Percentiles rank a stretch among this genome's conserved stretches.
Evolutionary conservation across 495 filamentous ascomycete genomes (phyloP).

Genomic region (Choiromyces venosus): DNA sequence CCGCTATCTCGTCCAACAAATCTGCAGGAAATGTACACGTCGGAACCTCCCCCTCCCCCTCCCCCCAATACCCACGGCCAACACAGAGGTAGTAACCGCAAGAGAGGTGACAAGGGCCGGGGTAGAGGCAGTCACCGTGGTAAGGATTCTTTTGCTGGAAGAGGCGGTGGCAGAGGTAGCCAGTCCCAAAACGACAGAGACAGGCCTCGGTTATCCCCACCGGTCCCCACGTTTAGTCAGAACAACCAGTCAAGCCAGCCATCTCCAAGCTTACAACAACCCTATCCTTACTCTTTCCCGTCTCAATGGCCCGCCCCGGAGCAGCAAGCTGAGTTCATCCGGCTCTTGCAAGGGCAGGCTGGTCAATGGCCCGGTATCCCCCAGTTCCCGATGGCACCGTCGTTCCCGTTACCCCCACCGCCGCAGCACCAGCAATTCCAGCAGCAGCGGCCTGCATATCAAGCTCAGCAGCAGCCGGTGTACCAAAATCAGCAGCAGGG

Average conservation of each 20-base stretch:
- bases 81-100: slow-evolving; percentile 50
- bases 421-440: slow-evolving; percentile 42
- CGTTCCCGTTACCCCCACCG: slow-evolving; percentile 42
- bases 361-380: slow-evolving; percentile 27
- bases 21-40: slow-evolving; percentile 46
- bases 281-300: slow-evolving; percentile 16
- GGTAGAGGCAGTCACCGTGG: slow-evolving; percentile 46
- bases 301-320: slow-evolving; percentile 31
- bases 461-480: slow-evolving; percentile 12
- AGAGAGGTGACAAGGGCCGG: slow-evolving; percentile 45
- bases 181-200: slow-evolving; percentile 32
- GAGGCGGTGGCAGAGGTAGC: slow-evolving; percentile 35
- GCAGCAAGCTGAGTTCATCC: slow-evolving; percentile 9
- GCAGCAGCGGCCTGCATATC: slow-evolving; percentile 34
- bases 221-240: slow-evolving; percentile 20
- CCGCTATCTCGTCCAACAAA: slow-evolving; percentile 41
- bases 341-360: slow-evolving; percentile 8
- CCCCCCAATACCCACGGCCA: slow-evolving; percentile 44
- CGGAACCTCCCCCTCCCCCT: slow-evolving; percentile 43
- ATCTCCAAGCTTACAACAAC: slow-evolving; percentile 26
- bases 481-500: slow-evolving; percentile 45
- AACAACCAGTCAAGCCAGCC: slow-evolving; percentile 32
- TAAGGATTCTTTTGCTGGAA: slow-evolving; percentile 41
- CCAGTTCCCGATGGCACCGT: slow-evolving; percentile 28
- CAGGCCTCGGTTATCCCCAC: slow-evolving; percentile 22